phyloP scores from a whole-genome alignment of 306 rosid genomes.

The Malus asiatica region DNA sequence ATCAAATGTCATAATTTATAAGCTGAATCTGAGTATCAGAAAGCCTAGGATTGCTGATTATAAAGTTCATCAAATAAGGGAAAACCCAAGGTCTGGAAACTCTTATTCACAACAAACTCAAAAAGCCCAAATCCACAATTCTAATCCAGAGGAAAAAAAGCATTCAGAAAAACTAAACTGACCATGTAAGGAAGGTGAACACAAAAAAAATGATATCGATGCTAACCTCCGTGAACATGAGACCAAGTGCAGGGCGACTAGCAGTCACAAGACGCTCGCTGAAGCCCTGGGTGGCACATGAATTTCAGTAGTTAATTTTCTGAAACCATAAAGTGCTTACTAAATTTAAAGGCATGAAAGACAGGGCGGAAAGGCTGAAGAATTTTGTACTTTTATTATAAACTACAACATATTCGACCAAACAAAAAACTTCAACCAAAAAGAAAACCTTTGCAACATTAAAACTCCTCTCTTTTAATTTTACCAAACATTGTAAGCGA shows the following conservation, averaged over 20 bases:
- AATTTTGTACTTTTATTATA: background rate
- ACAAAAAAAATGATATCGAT: background rate
- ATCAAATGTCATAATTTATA: background rate
- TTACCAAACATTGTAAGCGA: background rate
- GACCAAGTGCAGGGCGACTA: constrained; percentile 94
- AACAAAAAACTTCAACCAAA: too few species aligned
- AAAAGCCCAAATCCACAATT: background rate
- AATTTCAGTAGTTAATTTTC: background rate
- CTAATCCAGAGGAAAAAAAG: background rate
- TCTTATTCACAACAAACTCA: background rate
- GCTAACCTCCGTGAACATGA: constrained; percentile 93
- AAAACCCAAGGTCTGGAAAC: background rate
- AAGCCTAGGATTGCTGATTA: background rate
- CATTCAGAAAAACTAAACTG: background rate
- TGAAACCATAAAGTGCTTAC: background rate
- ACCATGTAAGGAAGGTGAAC: background rate
- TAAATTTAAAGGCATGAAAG: background rate
- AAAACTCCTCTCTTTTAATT: background rate
- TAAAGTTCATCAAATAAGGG: background rate
- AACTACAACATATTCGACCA: background rate
- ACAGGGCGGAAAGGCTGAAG: background rate
- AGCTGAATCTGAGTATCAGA: background rate
- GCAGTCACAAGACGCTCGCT: constrained; percentile 90
- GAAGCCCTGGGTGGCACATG: constrained; percentile 64
- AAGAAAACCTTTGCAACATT: too few species aligned